Base-by-base conservation (phyloP, 2,329 filamentous ascomycete species). In the Lasiodiplodia sp. region DNA sequence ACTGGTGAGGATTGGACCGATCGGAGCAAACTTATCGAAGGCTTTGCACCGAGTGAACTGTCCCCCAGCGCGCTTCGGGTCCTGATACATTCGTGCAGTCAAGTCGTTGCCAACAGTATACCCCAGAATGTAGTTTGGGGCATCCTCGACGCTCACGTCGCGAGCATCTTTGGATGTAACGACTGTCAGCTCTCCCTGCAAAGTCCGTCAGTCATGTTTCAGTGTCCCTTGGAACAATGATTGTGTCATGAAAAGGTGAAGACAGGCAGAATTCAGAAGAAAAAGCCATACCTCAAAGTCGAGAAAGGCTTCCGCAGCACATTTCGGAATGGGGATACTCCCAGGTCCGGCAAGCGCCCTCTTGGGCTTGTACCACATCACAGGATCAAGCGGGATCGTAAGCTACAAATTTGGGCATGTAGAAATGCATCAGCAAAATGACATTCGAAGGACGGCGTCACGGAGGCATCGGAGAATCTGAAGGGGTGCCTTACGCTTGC, bases 41-140 rank as follows among this genome's bases (percentile, higher is more conserved):
- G 68, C 66, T n/a, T 69, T 69, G 25, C 53, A 55, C 14, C 60
- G 60, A 12, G 63, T 37, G 44, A 69, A 69, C 44, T 69, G 68
- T 8, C 64, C 53, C 3, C 79, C 71, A 79, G 79, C 57, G 78
- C 74, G 51, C 69, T 75, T 44, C 86, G 4, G 89, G 21, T 68
- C 25, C 58, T 73, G 72, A n/a, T 51, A 70, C 18, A 69, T 51
- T 7, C 71, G 55, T 4, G 69, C 67, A 18, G 70, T 71, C 3
- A 73, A 62, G 53, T 72, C 72, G 51, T 73, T 73, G 4, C 69
- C 70, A 11, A 65, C 23, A 4, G 58, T 71, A 38, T 72, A 73
- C 3, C 70, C 71, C 6, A 68, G 82, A 1, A 90, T 84, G 72
- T 90, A 88, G 70, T 85, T 82, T 63, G 88, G 74, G 1, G 69